Evolutionary conservation across 345 rosid genomes (phyloP), one percentile per base, ranked within the genome.

Genomic region (Bruguiera gymnorhiza): DNA sequence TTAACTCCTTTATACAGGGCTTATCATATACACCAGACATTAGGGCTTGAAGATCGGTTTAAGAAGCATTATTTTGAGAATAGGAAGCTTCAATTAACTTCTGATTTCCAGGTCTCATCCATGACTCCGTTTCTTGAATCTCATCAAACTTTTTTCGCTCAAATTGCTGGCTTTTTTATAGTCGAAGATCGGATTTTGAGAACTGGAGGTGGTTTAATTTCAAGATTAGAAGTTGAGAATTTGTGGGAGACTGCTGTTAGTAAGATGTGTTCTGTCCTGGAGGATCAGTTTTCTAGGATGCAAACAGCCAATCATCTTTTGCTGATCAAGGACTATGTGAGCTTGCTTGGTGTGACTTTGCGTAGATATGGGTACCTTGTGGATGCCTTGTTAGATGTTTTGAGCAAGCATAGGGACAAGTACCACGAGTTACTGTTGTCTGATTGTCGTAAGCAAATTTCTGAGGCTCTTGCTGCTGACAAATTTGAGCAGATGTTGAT

Each of bases 281-380:
- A 92, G 79, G 99, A 95, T 80, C 99, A 95, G 76, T 95, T 95
- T 80, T 95, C 99, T 43, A 87, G 98, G 72, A 94, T 94, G 98
- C 97, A 94, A 72, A 94, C 97, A 24, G 98, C 98, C 3, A 94
- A 87, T 80, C 98, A 94, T 84, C 83, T 94, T 52, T 82, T 94
- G 80, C 62, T 94, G 85, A 91, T 94, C 30, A 94, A 94, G 82
- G 98, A 94, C 62, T 94, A 94, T 76, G 98, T 94, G 71, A 94
- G 98, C 75, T 85, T 94, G 92, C 83, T 94, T 63, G 97, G 97
- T 0, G 96, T 94, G 68, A 94, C 96, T 34, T 62, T 94, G 72
- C 87, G 95, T 4, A 86, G 97, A 73, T 94, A 87, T 60, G 97
- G 98, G 0, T 94, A 91, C 66, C 85, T 89, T 19, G 97, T 91